phyloP scores from a whole-genome alignment of 2,329 filamentous ascomycete species.

The Fusarium sp. region DNA sequence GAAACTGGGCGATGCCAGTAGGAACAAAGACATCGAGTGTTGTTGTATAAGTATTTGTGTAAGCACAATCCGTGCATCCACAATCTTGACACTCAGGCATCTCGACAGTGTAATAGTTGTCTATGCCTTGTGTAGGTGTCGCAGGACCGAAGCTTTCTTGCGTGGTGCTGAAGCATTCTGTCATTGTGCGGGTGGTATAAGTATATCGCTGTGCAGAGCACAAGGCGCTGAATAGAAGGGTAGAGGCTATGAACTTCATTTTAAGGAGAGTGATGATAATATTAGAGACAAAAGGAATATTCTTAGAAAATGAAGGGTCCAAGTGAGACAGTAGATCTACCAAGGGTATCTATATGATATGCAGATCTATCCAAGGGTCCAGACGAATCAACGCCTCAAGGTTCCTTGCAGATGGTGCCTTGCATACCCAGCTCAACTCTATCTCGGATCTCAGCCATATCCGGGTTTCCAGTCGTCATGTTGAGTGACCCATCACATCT shows the following conservation, averaged over 20 bases:
- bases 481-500: background rate
- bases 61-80: slow-evolving; percentile 35
- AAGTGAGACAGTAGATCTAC: slow-evolving; percentile 37
- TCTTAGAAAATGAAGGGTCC: slow-evolving; percentile 5
- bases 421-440: slow-evolving; percentile 30
- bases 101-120: slow-evolving; percentile 38
- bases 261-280: background rate
- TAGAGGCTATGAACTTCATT: slow-evolving; percentile 32
- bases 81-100: slow-evolving; percentile 44
- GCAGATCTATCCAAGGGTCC: slow-evolving; percentile 9
- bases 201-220: slow-evolving; percentile 37
- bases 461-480: background rate
- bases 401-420: slow-evolving; percentile 30
- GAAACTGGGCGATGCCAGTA: slow-evolving; percentile 28
- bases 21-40: slow-evolving; percentile 41
- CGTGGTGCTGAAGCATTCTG: slow-evolving; percentile 42
- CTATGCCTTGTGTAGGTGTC: slow-evolving; percentile 37
- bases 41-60: slow-evolving; percentile 41
- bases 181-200: slow-evolving; percentile 41
- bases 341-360: slow-evolving; percentile 31
- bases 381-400: slow-evolving; percentile 19
- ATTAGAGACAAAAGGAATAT: slow-evolving; percentile 1
- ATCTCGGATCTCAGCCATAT: slow-evolving; percentile 20
- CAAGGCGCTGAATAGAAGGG: slow-evolving; percentile 15
- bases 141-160: slow-evolving; percentile 40